Base-by-base conservation (phyloP, 768 basidiomycete genomes). In the Daedalea quercina region DNA sequence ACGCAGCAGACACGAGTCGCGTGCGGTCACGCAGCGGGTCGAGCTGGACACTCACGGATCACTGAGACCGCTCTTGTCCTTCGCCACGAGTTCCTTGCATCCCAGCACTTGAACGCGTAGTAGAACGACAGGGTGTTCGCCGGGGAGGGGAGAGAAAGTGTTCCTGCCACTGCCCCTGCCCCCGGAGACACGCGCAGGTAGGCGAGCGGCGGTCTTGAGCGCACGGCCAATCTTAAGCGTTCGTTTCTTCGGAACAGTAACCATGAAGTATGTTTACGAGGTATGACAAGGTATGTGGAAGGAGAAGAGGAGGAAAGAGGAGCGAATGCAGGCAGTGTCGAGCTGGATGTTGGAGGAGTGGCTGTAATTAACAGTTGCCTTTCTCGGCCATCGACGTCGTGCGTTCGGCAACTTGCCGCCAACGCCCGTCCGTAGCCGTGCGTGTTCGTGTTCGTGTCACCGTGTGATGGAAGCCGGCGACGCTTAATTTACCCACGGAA, bases 91-190 rank as follows among this genome's bases (percentile, higher is more conserved):
- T 50, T 79, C 73, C 19, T 68, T 76, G 62, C 87, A 87, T 3
- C 79, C 76, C 3, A 89, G 51, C 17, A 92, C 75, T 63, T 87
- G 86, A 1, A 91, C 71, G 20, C 85, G 73, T 31, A 90, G 76
- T 23, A 84, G 59, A 31, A 85, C 84, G 52, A 87, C 62, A 1
- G 90, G 87, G 0, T 68, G 68, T 64, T 91, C 89, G 17, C 85
- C 85, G 0, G 76, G 75, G 2, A 67, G 57, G 0, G 85, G 82
- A 0, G 67, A 64, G 57, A 73, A 65, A 9, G 65, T 48, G 45
- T 64, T 67, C 52, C 72, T 62, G 54, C 68, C 69, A 28, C 63
- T 69, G 40, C 70, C 72, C 22, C 70, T 67, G 51, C 69, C 70
- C 3, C 73, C 67, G 2, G 73, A 70, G 49, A 76, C 75, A 17